A percentile compares a stretch with the other conserved stretches of the same genome.
Evolutionary conservation across 2,329 filamentous ascomycete genomes (phyloP).

Genomic region (Colletotrichum zoysiae): DNA sequence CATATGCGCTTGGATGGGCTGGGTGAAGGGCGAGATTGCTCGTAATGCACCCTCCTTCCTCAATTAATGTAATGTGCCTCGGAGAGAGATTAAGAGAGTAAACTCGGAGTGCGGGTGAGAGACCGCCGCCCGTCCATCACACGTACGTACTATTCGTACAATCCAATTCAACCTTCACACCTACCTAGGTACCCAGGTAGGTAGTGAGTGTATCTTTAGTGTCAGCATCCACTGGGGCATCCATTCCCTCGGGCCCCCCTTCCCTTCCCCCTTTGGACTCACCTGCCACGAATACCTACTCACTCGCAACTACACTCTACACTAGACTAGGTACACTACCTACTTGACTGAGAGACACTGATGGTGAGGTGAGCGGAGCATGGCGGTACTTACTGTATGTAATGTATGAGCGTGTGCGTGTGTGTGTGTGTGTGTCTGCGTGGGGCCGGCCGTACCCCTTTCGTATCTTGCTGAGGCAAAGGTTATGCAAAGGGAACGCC

Average conservation of each 20-base stretch:
- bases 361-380: neutral
- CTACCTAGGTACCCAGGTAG: too few relatives aligned
- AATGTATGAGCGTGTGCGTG: neutral
- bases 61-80: conserved; percentile 35
- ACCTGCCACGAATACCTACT: conserved; percentile 1
- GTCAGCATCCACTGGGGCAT: conserved; percentile 23
- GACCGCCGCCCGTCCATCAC: conserved; percentile 10
- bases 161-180: conserved; percentile 26
- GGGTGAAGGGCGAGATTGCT: conserved; percentile 40
- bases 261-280: conserved; percentile 5
- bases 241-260: conserved; percentile 27
- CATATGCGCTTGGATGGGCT: conserved; percentile 41
- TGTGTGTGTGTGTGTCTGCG: neutral
- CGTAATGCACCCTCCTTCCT: conserved; percentile 38
- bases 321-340: too few relatives aligned
- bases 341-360: conserved; percentile 5
- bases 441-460: conserved; percentile 7
- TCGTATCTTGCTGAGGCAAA: conserved; percentile 4
- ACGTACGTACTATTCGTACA: conserved; percentile 28
- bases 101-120: neutral
- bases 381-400: neutral
- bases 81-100: neutral
- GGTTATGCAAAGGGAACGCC: neutral
- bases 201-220: conserved; percentile 22
- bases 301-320: neutral